These are phyloP conservation scores for Vinca minor DNA, from an alignment of 257 asterid genomes.

Conservation along the genomic window DNA sequence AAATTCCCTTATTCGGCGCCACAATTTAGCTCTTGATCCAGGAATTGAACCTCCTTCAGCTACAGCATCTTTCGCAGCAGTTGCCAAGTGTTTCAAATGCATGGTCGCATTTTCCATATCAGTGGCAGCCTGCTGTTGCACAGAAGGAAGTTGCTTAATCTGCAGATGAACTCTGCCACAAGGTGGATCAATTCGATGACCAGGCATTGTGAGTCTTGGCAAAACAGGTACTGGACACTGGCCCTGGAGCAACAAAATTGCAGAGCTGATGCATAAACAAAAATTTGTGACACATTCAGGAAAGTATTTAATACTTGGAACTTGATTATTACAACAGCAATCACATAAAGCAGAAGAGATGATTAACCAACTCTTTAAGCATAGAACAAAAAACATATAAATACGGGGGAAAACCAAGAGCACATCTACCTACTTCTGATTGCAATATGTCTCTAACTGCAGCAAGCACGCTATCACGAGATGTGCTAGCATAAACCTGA, in stretches of 20 bases:
- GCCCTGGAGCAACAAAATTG: constrained; percentile 50
- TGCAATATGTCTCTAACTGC: constrained; percentile 91
- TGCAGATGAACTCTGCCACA: constrained; percentile 82
- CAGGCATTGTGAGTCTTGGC: constrained; percentile 98
- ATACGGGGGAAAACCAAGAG: constrained; percentile 18
- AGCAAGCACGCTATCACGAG: constrained; percentile 95
- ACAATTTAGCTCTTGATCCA: constrained; percentile 96
- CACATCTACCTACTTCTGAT: constrained; percentile 74
- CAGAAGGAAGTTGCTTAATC: constrained; percentile 34
- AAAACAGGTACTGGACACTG: constrained; percentile 82
- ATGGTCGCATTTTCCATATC: constrained; percentile 68
- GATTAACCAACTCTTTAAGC: not conserved
- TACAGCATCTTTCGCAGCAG: constrained; percentile 97
- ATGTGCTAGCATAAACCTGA: constrained; percentile 98
- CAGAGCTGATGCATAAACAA: constrained; percentile 18
- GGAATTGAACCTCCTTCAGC: constrained; percentile 99
- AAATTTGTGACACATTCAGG: constrained; percentile 13
- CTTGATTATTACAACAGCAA: constrained; percentile 1
- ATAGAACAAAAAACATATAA: not conserved
- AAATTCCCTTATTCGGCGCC: constrained; percentile 98
- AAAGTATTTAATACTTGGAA: constrained; percentile 9
- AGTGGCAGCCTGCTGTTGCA: constrained; percentile 39
- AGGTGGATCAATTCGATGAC: constrained; percentile 96
- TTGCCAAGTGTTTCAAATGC: constrained; percentile 95
- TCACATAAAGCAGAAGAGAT: not conserved